Evolutionary conservation across 139 green algal species (phyloP).

Genomic region (Marvania coccoides): DNA sequence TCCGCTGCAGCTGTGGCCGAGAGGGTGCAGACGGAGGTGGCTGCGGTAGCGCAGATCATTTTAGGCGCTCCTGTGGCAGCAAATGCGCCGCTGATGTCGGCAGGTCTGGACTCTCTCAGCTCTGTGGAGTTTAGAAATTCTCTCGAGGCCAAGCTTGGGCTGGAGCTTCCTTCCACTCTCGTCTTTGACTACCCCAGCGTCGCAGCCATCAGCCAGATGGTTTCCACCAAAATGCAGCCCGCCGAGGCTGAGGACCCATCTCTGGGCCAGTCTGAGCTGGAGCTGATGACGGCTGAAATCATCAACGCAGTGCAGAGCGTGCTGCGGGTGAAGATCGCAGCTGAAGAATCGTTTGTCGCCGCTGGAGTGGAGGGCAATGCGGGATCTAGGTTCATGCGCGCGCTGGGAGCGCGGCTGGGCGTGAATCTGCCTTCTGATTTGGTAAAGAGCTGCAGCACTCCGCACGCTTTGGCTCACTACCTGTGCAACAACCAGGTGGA

Average conservation of each 20-base stretch:
- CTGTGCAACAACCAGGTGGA: neutral
- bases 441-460: neutral
- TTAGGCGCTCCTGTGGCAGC: slow-evolving; percentile 28
- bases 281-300: neutral
- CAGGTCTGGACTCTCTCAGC: slow-evolving; percentile 69
- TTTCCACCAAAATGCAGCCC: neutral
- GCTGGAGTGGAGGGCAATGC: neutral
- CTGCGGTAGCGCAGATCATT: slow-evolving; percentile 3
- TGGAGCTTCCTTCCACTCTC: slow-evolving; percentile 44
- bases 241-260: neutral
- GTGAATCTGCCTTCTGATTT: neutral
- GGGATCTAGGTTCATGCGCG: neutral
- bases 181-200: slow-evolving; percentile 53
- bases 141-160: slow-evolving; percentile 30
- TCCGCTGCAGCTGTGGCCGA: neutral
- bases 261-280: neutral
- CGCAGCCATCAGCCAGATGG: slow-evolving; percentile 2
- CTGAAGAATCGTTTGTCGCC: neutral
- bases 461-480: neutral
- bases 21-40: neutral
- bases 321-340: neutral
- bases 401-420: slow-evolving; percentile 1
- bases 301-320: neutral
- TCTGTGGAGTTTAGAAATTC: slow-evolving; percentile 61
- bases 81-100: slow-evolving; percentile 60